phyloP scores from a whole-genome alignment of 306 rosid species.

The Rosa multiflora region DNA sequence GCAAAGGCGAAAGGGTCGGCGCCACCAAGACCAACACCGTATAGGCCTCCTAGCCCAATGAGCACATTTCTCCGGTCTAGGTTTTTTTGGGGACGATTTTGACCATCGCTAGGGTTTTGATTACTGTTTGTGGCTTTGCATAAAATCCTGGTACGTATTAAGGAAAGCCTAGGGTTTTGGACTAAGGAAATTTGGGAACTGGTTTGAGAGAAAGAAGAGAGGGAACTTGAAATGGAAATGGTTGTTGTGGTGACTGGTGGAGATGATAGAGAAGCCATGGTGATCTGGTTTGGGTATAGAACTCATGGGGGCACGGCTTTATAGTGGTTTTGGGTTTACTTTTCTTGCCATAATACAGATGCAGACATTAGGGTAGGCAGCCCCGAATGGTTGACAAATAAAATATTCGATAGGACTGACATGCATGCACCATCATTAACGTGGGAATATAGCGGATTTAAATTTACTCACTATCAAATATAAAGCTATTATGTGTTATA shows the following conservation, averaged over 20 bases:
- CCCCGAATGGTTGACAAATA: not conserved
- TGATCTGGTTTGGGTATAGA: not conserved
- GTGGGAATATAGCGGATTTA: not conserved
- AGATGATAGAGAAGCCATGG: conserved; percentile 38
- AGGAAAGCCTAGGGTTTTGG: conserved; percentile 13
- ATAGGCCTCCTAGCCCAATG: conserved; percentile 64
- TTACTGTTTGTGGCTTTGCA: conserved; percentile 32
- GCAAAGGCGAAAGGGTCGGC: conserved; percentile 44
- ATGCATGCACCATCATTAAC: not conserved
- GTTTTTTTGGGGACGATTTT: conserved; percentile 22
- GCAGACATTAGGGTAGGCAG: not conserved
- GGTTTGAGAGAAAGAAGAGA: conserved; percentile 17
- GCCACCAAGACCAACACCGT: conserved; percentile 39
- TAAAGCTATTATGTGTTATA: too few relatives aligned
- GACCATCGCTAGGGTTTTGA: conserved; percentile 13
- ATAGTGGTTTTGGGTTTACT: conserved; percentile 8
- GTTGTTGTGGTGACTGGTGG: not conserved
- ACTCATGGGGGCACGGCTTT: not conserved
- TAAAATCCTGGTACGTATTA: conserved; percentile 6
- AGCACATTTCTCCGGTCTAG: conserved; percentile 55
- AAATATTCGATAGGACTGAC: not conserved
- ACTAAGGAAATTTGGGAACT: not conserved
- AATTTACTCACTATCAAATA: too few relatives aligned
- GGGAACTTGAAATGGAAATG: not conserved
- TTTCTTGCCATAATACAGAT: not conserved